Conservation (phyloP, 345 rosid genomes). For the Murraya paniculata region DNA sequence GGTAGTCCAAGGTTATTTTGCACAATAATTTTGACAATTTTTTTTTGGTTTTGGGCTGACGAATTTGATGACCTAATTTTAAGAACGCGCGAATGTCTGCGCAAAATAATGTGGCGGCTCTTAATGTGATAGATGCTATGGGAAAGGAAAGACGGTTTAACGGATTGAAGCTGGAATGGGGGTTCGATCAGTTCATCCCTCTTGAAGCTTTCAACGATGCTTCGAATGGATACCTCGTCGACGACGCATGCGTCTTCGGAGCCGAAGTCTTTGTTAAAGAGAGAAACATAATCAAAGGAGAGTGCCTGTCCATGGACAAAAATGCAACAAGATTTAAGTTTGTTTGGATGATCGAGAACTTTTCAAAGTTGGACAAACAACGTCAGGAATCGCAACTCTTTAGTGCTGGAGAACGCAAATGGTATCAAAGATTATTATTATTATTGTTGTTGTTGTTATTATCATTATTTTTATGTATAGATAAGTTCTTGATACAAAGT, state of each 20-base stretch:
- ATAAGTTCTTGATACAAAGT: too few species aligned
- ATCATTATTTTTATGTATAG: too few species aligned
- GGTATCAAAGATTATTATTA: constrained; percentile 18
- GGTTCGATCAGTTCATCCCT: constrained; percentile 35
- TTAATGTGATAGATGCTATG: constrained; percentile 21
- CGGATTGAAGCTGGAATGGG: constrained; percentile 33
- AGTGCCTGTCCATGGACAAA: constrained; percentile 28
- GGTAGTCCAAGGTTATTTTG: constrained; percentile 31
- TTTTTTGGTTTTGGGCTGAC: not conserved
- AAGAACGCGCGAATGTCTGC: too few species aligned
- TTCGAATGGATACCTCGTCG: constrained; percentile 35
- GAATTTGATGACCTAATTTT: not conserved
- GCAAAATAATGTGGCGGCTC: not conserved
- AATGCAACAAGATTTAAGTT: constrained; percentile 7
- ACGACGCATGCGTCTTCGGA: constrained; percentile 39
- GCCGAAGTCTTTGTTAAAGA: constrained; percentile 43
- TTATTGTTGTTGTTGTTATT: too few species aligned
- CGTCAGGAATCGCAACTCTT: constrained; percentile 18
- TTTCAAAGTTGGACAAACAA: constrained; percentile 20
- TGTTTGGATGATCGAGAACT: constrained; percentile 38
- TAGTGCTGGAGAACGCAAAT: constrained; percentile 25
- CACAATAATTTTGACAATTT: too few species aligned
- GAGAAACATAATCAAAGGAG: constrained; percentile 28
- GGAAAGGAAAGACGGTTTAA: constrained; percentile 37
- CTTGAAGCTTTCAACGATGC: constrained; percentile 20